Conservation (phyloP, 2,329 filamentous ascomycete genomes). For the Colletotrichum noveboracense region DNA sequence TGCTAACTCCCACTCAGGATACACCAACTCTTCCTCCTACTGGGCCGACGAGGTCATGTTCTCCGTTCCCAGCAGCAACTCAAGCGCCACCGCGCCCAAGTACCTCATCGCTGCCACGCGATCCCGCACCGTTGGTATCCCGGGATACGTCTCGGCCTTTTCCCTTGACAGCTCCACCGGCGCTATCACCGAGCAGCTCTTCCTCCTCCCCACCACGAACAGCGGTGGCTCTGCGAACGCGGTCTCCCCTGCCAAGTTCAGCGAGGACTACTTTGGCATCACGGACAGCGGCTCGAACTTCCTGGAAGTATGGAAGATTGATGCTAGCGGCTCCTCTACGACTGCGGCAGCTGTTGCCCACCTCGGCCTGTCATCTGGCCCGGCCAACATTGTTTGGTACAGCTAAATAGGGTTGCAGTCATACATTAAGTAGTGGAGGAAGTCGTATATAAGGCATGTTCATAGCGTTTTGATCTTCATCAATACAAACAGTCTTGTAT, state of each 20-base stretch:
- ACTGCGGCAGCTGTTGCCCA: background rate
- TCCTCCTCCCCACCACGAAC: slow-evolving; percentile 32
- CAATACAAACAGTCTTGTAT: background rate
- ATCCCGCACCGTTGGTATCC: slow-evolving; percentile 18
- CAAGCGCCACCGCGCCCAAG: background rate
- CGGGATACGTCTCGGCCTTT: slow-evolving; percentile 39
- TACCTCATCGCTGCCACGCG: slow-evolving; percentile 8
- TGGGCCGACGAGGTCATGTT: slow-evolving; percentile 10
- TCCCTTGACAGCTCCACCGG: slow-evolving; percentile 28
- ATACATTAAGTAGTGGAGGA: background rate
- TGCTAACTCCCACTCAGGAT: background rate
- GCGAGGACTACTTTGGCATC: slow-evolving; percentile 35
- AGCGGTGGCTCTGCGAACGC: slow-evolving; percentile 41
- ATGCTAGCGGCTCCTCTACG: slow-evolving; percentile 7
- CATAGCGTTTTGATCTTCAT: background rate
- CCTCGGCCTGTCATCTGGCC: background rate
- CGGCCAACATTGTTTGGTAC: slow-evolving; percentile 13
- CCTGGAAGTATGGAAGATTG: slow-evolving; percentile 38
- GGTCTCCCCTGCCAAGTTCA: slow-evolving; percentile 34
- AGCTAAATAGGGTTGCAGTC: background rate
- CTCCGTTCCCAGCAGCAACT: background rate
- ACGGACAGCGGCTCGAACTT: slow-evolving; percentile 39
- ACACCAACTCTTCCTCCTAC: slow-evolving; percentile 7
- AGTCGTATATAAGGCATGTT: background rate
- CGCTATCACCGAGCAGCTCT: slow-evolving; percentile 32